Percentiles rank a stretch among this genome's conserved stretches.
Conservation (phyloP, 768 basidiomycete genomes). For the Tulasnella sp. region DNA sequence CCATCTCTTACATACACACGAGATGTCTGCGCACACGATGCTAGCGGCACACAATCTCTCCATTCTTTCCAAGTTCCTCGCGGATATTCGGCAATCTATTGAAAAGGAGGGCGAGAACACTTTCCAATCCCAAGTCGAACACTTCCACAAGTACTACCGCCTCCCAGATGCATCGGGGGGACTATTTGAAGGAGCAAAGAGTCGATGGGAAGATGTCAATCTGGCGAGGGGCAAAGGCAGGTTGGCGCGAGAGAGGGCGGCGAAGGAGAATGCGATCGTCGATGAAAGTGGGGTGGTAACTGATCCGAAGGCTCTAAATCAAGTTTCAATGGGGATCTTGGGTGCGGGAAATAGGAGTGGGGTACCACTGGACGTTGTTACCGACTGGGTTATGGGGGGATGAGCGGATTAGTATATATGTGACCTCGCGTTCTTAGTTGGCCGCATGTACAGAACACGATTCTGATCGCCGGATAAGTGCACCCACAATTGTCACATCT, state of each 20-base stretch:
- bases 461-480: too few species aligned
- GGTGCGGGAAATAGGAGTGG: too few species aligned
- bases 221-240: constrained; percentile 65
- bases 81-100: constrained; percentile 39
- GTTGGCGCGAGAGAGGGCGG: constrained; percentile 51
- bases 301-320: too few species aligned
- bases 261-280: constrained; percentile 20
- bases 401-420: too few species aligned
- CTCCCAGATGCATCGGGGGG: not conserved
- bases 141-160: constrained; percentile 5
- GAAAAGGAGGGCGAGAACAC: constrained; percentile 3
- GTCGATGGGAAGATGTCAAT: constrained; percentile 56
- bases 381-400: too few species aligned
- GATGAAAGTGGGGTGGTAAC: not conserved
- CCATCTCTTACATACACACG: constrained; percentile 78
- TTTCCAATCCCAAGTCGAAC: constrained; percentile 44
- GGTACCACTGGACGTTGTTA: too few species aligned
- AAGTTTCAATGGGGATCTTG: too few species aligned
- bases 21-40: constrained; percentile 76
- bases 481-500: too few species aligned
- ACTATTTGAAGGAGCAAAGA: constrained; percentile 43
- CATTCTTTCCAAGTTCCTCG: constrained; percentile 56
- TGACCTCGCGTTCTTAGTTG: too few species aligned
- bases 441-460: too few species aligned
- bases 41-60: constrained; percentile 66